Percentiles rank a stretch among this genome's conserved stretches.
phyloP scores from a whole-genome alignment of 1,284 basidiomycete species.

The Pseudomicrostroma phylloplanum region DNA sequence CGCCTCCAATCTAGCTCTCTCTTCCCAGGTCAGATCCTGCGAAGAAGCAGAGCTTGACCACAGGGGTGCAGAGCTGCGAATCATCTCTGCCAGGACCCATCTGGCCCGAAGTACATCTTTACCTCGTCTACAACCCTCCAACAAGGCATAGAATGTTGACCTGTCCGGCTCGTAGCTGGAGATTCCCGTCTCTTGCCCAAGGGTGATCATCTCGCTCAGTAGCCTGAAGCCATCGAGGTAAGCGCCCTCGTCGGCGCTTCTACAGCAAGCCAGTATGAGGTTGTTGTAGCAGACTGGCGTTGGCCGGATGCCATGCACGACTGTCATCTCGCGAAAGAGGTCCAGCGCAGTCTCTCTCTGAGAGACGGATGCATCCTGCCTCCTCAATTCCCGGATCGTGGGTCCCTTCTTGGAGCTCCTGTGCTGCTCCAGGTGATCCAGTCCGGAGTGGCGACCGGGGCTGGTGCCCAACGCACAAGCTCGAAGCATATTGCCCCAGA shows the following conservation, averaged over 20 bases:
- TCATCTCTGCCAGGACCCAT: conserved; percentile 86
- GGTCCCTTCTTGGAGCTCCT: background rate
- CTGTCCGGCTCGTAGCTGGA: conserved; percentile 60
- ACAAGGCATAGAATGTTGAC: conserved; percentile 70
- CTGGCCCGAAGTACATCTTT: conserved; percentile 75
- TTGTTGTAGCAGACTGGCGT: conserved; percentile 71
- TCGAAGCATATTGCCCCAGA: conserved; percentile 81
- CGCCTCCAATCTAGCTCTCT: conserved; percentile 29
- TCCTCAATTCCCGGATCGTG: background rate
- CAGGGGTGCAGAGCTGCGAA: conserved; percentile 52
- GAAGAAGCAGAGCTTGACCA: conserved; percentile 9
- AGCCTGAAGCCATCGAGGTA: conserved; percentile 52
- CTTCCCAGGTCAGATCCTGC: conserved; percentile 9
- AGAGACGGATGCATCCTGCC: conserved; percentile 44
- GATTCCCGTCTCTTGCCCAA: conserved; percentile 61
- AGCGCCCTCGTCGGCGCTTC: conserved; percentile 29
- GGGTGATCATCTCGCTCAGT: conserved; percentile 59
- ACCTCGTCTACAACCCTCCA: conserved; percentile 79
- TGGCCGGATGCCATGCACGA: conserved; percentile 62
- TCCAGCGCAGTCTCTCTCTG: conserved; percentile 88
- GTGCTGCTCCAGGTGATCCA: background rate
- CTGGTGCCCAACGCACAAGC: conserved; percentile 63
- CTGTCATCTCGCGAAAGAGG: conserved; percentile 81
- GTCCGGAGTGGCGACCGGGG: background rate
- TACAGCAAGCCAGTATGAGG: conserved; percentile 67